Evolutionary conservation across 371 early-diverging fungal species (phyloP), one percentile per base, ranked within the genome.

Genomic region (Sporodiniella umbellata): DNA sequence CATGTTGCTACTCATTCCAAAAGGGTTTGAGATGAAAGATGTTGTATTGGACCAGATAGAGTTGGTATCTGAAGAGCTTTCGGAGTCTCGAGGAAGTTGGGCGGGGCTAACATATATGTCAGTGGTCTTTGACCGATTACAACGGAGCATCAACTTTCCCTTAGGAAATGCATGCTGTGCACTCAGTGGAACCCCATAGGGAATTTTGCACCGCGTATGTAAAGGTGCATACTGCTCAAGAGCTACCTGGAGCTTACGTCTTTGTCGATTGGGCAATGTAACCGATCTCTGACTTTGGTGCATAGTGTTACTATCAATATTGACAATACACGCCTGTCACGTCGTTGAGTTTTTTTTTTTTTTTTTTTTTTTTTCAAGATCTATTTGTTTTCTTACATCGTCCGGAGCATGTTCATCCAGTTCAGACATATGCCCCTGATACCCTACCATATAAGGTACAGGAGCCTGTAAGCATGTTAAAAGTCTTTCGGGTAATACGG

Each of bases 381-480:
- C n/a, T 33, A 2, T 39, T 38, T 21, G 23, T 18, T 35, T 14
- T 7, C 33, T 64, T 70, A 81, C 87, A 56, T 89, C 90, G 33
- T 81, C 80, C 2, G 88, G 84, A 8, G 58, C 50, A 46, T 76
- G 69, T 49, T 81, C 83, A 33, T 85, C 86, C 2, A 79, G 35
- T 18, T 83, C 83, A 2, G 67, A 68, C 51, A 78, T 68, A 6
- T 60, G 58, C 8, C 87, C 75, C 31, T 83, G 70, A 19, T 89
- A 78, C 2, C 93, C 93, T 42, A 90, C 76, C 33, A 92, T 86
- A 46, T 86, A 92, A 6, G 93, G 93, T 28, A 90, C 85, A 22
- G 93, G 91, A 2, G 90, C 86, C 61, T 90, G 89, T 12, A 89
- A 68, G 52, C 88, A 90, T 25, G 81, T 84, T 72, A 90, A 61